phyloP scores from a whole-genome alignment of 192 early-diverging fungal genomes.

The Haplosporangium gracile region DNA sequence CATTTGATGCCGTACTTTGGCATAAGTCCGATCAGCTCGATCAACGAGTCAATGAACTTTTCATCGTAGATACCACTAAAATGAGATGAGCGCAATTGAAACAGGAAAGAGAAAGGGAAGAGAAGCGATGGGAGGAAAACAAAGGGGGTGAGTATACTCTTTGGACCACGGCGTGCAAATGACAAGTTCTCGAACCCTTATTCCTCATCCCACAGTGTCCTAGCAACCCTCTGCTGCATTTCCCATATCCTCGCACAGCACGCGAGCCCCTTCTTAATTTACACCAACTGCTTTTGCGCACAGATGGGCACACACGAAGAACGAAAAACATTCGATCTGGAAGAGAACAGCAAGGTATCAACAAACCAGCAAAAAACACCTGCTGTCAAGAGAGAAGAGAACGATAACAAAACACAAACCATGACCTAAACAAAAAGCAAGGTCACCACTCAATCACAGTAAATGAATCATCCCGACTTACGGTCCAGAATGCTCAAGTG shows the following conservation, averaged over 20 bases:
- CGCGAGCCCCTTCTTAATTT: background rate
- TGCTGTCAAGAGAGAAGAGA: background rate
- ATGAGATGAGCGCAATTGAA: background rate
- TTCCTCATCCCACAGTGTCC: background rate
- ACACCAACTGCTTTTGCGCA: background rate
- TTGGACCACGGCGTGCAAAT: background rate
- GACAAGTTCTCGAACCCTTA: background rate
- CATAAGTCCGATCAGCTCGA: slow-evolving; percentile 73
- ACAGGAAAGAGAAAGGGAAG: background rate
- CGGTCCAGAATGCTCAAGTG: slow-evolving; percentile 83
- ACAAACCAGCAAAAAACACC: background rate
- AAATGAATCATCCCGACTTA: slow-evolving; percentile 33
- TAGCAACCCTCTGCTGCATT: background rate
- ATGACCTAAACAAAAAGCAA: background rate
- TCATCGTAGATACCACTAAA: slow-evolving; percentile 82
- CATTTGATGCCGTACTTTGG: slow-evolving; percentile 83
- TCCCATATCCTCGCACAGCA: background rate
- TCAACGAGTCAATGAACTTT: slow-evolving; percentile 82
- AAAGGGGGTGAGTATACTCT: background rate
- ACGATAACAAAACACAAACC: background rate
- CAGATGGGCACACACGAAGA: background rate
- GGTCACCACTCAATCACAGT: background rate
- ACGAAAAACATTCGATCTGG: background rate
- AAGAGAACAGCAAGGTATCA: too few species aligned
- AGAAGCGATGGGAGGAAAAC: background rate